Evolutionary conservation across 108 stramenopile species (phyloP), one percentile per base, ranked within the genome.

Genomic region (Cyclotella choctawhatcheeana): DNA sequence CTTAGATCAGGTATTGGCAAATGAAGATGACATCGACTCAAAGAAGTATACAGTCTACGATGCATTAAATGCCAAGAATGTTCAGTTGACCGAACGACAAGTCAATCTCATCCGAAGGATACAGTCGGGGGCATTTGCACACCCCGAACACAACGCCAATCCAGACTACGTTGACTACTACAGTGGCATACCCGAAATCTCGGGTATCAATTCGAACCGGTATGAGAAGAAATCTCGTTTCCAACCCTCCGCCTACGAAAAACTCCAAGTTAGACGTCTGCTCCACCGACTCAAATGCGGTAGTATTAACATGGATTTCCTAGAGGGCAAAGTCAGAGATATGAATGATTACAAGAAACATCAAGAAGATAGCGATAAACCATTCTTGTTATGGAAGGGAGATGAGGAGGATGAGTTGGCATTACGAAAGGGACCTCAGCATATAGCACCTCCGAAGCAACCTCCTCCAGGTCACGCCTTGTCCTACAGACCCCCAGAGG

Each of bases 361-460:
- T 35, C 71, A 79, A 30, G 63, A 82, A 44, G 81, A 82, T 33
- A 74, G 81, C 32, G 71, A 92, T 51, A 69, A 85, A 58, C 93
- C 91, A 27, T 97, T 89, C 73, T 31, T 84, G 73, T 58, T 99
- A 43, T 99, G 99, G 99, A 93, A 82, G 34, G 96, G 97, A 29
- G 97, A 89, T 55, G 96, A 96, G 53, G 99, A 97, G 67, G 94
- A 97, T 59, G 92, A 94, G 66, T 66, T 91, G 55, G 69, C 85
- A 26, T 81, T 93, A 76, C 81, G 90, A 20, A 93, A 92, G 79
- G 95, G 95, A 58, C 98, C 97, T 8, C 89, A 91, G 67, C 98
- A 97, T 78, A 94, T 99, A 44, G 87, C 98, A 2, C 97, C 99
- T 26, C 98, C 99, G n/a, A 99, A 99, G 81, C 75, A 90, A 25